These are phyloP conservation scores for Phtheirospermum japonicum DNA, from an alignment of 257 asterid species.

Conservation along the genomic window DNA sequence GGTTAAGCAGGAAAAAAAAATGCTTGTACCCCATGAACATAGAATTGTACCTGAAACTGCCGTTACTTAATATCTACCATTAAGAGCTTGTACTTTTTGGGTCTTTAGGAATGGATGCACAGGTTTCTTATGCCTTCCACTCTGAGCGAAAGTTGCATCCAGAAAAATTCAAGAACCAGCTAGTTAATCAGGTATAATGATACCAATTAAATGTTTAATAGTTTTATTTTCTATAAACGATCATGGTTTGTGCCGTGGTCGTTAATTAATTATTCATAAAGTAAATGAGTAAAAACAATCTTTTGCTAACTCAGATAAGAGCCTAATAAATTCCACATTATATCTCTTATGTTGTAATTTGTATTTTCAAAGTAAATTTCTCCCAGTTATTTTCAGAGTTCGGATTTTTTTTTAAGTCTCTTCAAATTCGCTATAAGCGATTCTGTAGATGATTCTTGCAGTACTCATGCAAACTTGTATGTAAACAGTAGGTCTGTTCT, in stretches of 20 bases:
- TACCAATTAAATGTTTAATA: background rate
- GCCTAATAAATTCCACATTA: background rate
- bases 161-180: constrained; percentile 89
- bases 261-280: background rate
- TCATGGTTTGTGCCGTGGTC: background rate
- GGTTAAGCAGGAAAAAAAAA: no score
- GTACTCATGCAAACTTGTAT: background rate
- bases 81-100: constrained; percentile 2
- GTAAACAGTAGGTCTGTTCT: no score
- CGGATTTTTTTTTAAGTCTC: background rate
- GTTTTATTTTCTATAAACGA: background rate
- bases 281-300: background rate
- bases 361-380: background rate
- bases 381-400: background rate
- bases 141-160: constrained; percentile 86
- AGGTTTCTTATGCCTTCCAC: constrained; percentile 96
- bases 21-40: background rate
- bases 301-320: constrained; percentile 10
- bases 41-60: background rate
- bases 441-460: background rate
- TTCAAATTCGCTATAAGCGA: background rate
- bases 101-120: constrained; percentile 94
- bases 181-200: constrained; percentile 68
- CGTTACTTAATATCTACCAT: background rate
- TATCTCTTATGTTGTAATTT: background rate